Conservation (phyloP, 345 rosid species). For the Draba incana region DNA sequence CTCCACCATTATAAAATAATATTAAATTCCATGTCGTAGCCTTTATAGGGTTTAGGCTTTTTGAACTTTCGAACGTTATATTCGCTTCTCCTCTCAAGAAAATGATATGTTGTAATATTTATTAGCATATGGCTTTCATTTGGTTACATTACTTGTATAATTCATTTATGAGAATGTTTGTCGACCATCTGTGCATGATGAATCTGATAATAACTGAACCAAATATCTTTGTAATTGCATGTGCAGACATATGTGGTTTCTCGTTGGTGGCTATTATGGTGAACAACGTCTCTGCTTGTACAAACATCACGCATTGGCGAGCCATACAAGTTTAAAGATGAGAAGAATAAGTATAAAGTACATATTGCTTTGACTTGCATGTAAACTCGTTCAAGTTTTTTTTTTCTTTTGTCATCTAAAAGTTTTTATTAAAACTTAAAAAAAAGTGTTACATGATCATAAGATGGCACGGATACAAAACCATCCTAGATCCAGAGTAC, state of each 20-base stretch:
- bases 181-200: constrained; percentile 15
- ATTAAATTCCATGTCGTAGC: constrained; percentile 16
- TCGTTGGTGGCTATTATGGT: constrained; percentile 14
- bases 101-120: not conserved
- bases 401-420: too few relatives aligned
- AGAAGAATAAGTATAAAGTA: not conserved
- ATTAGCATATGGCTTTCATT: not conserved
- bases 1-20: constrained; percentile 19
- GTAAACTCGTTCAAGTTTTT: too few relatives aligned
- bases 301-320: constrained; percentile 5
- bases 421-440: too few relatives aligned
- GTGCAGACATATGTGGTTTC: constrained; percentile 16
- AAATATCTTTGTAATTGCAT: not conserved
- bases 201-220: constrained; percentile 15
- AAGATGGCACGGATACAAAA: too few relatives aligned
- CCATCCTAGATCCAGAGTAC: too few relatives aligned
- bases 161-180: constrained; percentile 15
- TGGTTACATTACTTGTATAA: constrained; percentile 23
- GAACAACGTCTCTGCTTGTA: not conserved
- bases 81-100: constrained; percentile 23
- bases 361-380: too few relatives aligned
- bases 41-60: constrained; percentile 44
- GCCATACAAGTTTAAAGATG: not conserved
- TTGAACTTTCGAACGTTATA: constrained; percentile 32
- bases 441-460: too few relatives aligned